phyloP scores from a whole-genome alignment of 805 yeast genomes.

The Saturnispora gosingensis region DNA sequence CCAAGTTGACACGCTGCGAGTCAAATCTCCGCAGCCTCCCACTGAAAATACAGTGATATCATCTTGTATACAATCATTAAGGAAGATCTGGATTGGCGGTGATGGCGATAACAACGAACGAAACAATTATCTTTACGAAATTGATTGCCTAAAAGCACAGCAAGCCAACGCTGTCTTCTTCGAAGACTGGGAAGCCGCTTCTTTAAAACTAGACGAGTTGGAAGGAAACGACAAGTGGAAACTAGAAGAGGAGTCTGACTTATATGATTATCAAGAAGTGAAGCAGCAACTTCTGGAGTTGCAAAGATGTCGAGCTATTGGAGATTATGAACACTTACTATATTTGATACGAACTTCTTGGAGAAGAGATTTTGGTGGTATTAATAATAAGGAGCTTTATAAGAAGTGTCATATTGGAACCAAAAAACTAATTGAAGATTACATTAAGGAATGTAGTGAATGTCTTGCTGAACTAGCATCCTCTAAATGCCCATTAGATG shows the following conservation, averaged over 20 bases:
- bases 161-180: slow-evolving; percentile 40
- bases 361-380: slow-evolving; percentile 77
- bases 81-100: neutral
- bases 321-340: slow-evolving; percentile 53
- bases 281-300: slow-evolving; percentile 44
- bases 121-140: neutral
- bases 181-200: slow-evolving; percentile 57
- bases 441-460: slow-evolving; percentile 62
- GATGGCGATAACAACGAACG: neutral
- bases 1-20: neutral
- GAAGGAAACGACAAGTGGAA: slow-evolving; percentile 71
- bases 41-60: neutral
- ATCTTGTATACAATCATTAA: neutral
- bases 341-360: slow-evolving; percentile 78
- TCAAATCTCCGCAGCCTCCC: neutral
- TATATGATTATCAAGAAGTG: slow-evolving; percentile 67
- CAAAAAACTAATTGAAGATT: slow-evolving; percentile 72
- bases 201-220: slow-evolving; percentile 54
- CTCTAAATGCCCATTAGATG: slow-evolving; percentile 43
- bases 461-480: slow-evolving; percentile 33
- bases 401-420: slow-evolving; percentile 80
- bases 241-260: slow-evolving; percentile 42
- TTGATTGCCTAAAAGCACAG: slow-evolving; percentile 11
- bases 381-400: slow-evolving; percentile 73
- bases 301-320: slow-evolving; percentile 44